These are phyloP conservation scores for Cicer chorassanicum DNA, from an alignment of 306 rosid genomes.

Conservation along the genomic window DNA sequence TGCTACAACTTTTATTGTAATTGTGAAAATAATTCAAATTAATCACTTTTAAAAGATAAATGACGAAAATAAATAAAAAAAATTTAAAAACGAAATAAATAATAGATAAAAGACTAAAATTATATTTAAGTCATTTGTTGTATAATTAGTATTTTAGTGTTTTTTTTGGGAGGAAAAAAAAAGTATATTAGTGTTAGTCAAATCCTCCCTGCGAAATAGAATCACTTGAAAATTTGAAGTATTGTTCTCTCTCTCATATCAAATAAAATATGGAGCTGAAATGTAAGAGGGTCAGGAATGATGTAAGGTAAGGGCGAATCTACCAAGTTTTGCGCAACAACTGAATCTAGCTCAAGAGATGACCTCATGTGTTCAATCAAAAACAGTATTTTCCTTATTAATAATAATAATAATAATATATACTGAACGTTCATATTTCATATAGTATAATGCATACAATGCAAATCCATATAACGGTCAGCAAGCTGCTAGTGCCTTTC, in stretches of 20 bases:
- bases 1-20: too few species aligned
- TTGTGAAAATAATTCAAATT: too few species aligned
- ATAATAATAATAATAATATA: slow-evolving; percentile 2
- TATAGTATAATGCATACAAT: slow-evolving; percentile 21
- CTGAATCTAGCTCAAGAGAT: slow-evolving; percentile 54
- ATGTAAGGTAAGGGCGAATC: slow-evolving; percentile 67
- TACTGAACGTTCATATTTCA: slow-evolving; percentile 26
- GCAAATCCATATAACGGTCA: slow-evolving; percentile 38
- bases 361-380: slow-evolving; percentile 49
- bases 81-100: not conserved
- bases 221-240: slow-evolving; percentile 68
- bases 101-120: too few species aligned
- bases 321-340: slow-evolving; percentile 63
- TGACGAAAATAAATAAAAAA: not conserved
- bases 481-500: slow-evolving; percentile 7
- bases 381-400: not conserved
- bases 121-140: too few species aligned
- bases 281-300: slow-evolving; percentile 64
- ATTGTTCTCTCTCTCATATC: slow-evolving; percentile 25
- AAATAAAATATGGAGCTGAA: slow-evolving; percentile 52
- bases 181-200: too few species aligned
- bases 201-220: slow-evolving; percentile 50
- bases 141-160: too few species aligned
- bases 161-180: too few species aligned
- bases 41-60: too few species aligned